phyloP scores from a whole-genome alignment of 2,329 filamentous ascomycete genomes.

The Apiospora phragmitis region DNA sequence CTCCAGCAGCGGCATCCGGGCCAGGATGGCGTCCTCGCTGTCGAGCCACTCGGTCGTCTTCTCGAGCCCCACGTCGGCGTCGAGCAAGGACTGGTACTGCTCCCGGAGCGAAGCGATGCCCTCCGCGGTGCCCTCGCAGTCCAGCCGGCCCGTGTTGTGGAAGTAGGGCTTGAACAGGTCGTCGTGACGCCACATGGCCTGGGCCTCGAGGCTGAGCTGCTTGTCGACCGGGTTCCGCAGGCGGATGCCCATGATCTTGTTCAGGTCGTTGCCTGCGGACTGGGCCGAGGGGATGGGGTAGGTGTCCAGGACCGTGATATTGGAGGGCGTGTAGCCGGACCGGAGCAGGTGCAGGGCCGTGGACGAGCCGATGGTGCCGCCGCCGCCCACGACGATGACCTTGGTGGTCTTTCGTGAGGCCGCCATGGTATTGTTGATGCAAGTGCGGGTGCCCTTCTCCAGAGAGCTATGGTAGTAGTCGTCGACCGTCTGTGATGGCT shows the following conservation, averaged over 20 bases:
- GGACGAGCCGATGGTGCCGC: slow-evolving; percentile 46
- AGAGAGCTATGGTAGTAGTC: not conserved
- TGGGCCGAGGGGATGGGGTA: slow-evolving; percentile 47
- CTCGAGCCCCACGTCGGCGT: slow-evolving; percentile 31
- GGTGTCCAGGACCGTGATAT: slow-evolving; percentile 47
- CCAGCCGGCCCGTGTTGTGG: slow-evolving; percentile 42
- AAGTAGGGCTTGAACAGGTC: slow-evolving; percentile 44
- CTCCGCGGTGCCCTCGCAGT: slow-evolving; percentile 33
- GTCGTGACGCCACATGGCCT: slow-evolving; percentile 43
- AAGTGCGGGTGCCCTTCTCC: not conserved
- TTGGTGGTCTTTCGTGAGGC: slow-evolving; percentile 24
- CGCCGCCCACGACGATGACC: slow-evolving; percentile 47
- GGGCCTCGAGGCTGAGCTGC: slow-evolving; percentile 33
- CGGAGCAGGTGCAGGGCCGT: slow-evolving; percentile 47
- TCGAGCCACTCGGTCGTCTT: slow-evolving; percentile 43
- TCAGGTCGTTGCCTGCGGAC: slow-evolving; percentile 47
- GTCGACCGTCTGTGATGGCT: not conserved
- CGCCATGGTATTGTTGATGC: slow-evolving; percentile 22
- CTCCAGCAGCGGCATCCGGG: slow-evolving; percentile 39
- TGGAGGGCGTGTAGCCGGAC: slow-evolving; percentile 40
- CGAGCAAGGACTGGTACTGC: slow-evolving; percentile 37
- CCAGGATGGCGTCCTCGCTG: slow-evolving; percentile 43
- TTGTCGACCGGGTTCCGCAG: slow-evolving; percentile 32
- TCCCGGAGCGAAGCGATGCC: slow-evolving; percentile 33
- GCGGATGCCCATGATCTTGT: slow-evolving; percentile 46